Base-by-base conservation (phyloP, 495 filamentous ascomycete genomes). In the Oleoguttula mirabilis region DNA sequence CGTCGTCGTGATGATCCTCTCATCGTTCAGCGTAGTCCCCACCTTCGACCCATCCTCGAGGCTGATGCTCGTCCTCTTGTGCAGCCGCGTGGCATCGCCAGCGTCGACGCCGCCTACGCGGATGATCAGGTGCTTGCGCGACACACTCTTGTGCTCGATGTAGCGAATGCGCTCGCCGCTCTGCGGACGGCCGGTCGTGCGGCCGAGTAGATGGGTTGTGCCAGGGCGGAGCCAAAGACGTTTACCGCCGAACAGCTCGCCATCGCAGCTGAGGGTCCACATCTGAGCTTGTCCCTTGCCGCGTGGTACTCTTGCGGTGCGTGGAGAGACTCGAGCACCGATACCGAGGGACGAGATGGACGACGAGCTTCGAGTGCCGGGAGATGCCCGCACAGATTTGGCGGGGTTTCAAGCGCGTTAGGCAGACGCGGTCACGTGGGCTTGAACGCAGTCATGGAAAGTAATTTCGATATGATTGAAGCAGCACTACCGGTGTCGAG, bases 71-170 rank as follows among this genome's bases (percentile, higher is more conserved):
- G 33, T 92, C 41, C 79, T 77, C 17, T 68, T 65, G 49, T 76
- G 66, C 3, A 81, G 58, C 31, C 73, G 69, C 27, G 66, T 83
- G 40, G 77, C 80, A 60, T 85, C 79, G 36, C 75, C 82, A 6
- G 76, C 62, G 23, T 66, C 60, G 4, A 90, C 80, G 0, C 61
- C 47, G 10, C 68, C 75, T 2, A 96, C 76, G 21, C 77, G 67
- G 40, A 98, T 76, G 21, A 77, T 76, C 52, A 95, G 66, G 59
- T 98, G 90, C 48, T 88, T 80, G 22, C 88, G 72, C n/a, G 90
- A 98, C 36, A 98, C 78, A 4, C 76, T 76, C 47, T 81, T 79
- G 43, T 86, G 66, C 5, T 69, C 38, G 61, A 84, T 70, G 39
- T 33, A 32, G 17, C 15, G 40, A 23, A 50, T 23, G 3, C 32